Evolutionary conservation across 257 asterid species (phyloP), one percentile per base, ranked within the genome.

Genomic region (Solanum rostratum): DNA sequence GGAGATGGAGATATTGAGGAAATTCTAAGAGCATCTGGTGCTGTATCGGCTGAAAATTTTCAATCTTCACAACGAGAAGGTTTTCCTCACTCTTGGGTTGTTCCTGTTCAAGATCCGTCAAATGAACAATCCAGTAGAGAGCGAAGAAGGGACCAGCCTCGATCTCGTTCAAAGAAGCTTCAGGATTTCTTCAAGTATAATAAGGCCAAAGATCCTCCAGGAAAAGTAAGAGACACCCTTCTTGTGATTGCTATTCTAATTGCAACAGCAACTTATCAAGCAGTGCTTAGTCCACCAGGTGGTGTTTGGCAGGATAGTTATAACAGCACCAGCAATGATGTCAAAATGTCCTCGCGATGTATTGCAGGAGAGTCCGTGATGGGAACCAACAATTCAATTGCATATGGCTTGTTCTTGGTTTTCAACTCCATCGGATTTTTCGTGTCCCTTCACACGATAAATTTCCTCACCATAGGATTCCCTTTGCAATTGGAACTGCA

Each of bases 261-360:
- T 7, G 90, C 85, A 14, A 90, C 94, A 4, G 87, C 91, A 13
- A 91, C 96, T 1, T 93, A 90, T 66, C 92, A 90, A 83, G 91
- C 92, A 0, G 90, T 90, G 43, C 89, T 93, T 15, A 92, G 87
- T 76, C 96, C 95, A 29, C 95, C 95, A 0, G 93, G 94, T 0
- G 95, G 96, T 10, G 87, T 90, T 9, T 90, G 96, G 94, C 91
- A 92, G 68, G 96, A 92, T 1, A 87, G 84, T 62, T 39, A 24
- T 29, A 29, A 79, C 13, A 43, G 12, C 65, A 63, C 22, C 57
- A 24, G 30, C 1, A 78, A 45, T 8, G 27, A 63, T 7, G 37
- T 65, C 45, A 49, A 54, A n/a, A 43, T 14, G 50, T 6, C 57
- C 22, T 30, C 8, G 30, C 55, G 0, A 43, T 89, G 86, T 87